Base-by-base conservation (phyloP, 1,284 basidiomycete genomes). In the Peniophora sp. region DNA sequence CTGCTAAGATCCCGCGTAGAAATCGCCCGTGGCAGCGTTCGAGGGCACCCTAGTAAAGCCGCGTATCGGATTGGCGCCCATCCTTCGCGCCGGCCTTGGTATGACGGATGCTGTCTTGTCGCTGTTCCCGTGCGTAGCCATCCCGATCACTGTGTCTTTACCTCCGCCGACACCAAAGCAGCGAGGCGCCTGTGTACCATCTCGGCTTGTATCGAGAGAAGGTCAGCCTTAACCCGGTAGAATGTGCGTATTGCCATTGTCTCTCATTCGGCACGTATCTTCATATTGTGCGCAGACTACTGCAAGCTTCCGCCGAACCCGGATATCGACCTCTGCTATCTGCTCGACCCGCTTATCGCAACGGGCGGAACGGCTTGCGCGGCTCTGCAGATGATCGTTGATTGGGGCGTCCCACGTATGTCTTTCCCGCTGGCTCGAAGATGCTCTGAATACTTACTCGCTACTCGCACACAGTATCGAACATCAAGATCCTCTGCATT, bases 321-420 rank as follows among this genome's bases (percentile, higher is more conserved):
- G 1, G 84, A 86, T 0, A 81, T 94, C 5, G 93, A 97, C 62
- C 69, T 81, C 45, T 86, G 94, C 24, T 91, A 85, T 68, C 71
- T 98, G 36, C 76, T 97, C 39, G 95, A 98, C 60, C 91, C 95
- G 3, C 70, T 97, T 41, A 87, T 97, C 60, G 95, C 95, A 0
- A 97, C 95, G 0, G 95, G 94, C 54, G 90, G 91, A n/a, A 97
- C 95, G 2, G 92, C 89, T 3, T 78, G 83, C 53, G 92, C 93
- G 14, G 93, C 93, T 2, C 64, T 96, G 51, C 64, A 76, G 48
- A 95, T 94, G 90, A 73, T 95, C 45, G 60, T 76, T 6, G 92
- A 95, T 51, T 95, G 92, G 92, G 92, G 92, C 22, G 75, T 95
- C 54, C 69, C 81, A 18, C 57, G 86, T 86, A 57, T 55, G 77